phyloP scores from a whole-genome alignment of 768 basidiomycete species.

The Boletus rubropictus region DNA sequence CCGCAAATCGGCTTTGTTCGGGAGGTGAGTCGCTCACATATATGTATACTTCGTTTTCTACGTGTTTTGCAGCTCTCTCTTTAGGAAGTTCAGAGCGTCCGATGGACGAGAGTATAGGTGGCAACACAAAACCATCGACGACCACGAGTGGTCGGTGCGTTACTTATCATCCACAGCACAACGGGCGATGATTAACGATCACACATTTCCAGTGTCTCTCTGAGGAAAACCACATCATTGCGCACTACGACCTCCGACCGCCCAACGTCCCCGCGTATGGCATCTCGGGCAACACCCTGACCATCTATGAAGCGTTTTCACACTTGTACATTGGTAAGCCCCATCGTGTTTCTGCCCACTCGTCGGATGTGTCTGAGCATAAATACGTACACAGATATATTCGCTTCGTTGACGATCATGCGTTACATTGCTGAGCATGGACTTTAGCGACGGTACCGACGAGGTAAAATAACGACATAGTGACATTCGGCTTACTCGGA shows the following conservation, averaged over 20 bases:
- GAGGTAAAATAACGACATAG: neutral
- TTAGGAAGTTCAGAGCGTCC: conserved; percentile 60
- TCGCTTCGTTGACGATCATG: conserved; percentile 59
- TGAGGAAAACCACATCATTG: conserved; percentile 50
- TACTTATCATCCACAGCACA: neutral
- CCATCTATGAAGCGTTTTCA: conserved; percentile 50
- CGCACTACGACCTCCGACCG: conserved; percentile 60
- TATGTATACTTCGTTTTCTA: no score
- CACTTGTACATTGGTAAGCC: conserved; percentile 49
- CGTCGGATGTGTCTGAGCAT: conserved; percentile 2
- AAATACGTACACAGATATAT: conserved; percentile 38
- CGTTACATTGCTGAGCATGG: conserved; percentile 52
- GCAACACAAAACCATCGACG: conserved; percentile 48
- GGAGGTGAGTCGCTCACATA: conserved; percentile 42
- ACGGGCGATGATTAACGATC: conserved; percentile 3
- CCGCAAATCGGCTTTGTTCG: conserved; percentile 57
- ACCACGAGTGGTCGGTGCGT: conserved; percentile 75
- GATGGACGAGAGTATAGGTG: conserved; percentile 71
- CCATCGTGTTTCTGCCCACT: neutral
- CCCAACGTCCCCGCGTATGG: conserved; percentile 49
- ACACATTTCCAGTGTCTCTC: conserved; percentile 43
- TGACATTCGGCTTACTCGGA: neutral
- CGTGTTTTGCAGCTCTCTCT: conserved; percentile 46
- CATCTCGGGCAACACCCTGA: conserved; percentile 58
- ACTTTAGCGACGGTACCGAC: conserved; percentile 24